These are phyloP conservation scores for Puccinia novopanici DNA, from an alignment of 1,284 basidiomycete genomes.

Conservation along the genomic window DNA sequence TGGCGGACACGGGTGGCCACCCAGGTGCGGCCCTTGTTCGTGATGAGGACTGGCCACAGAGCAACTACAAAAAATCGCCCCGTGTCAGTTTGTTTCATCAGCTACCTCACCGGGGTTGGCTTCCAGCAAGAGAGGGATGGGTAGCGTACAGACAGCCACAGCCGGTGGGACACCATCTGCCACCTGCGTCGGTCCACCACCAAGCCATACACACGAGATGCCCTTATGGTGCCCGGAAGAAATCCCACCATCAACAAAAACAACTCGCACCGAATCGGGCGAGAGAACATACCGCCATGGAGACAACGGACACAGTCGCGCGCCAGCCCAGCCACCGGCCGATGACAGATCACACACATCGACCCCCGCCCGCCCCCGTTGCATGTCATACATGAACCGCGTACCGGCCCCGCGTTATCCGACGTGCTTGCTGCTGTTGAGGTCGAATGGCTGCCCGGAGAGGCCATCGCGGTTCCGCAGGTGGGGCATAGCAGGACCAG, in stretches of 20 bases:
- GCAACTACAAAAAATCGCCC: neutral
- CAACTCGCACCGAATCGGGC: neutral
- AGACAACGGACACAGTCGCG: slow-evolving; percentile 40
- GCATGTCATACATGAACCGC: slow-evolving; percentile 16
- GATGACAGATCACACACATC: slow-evolving; percentile 42
- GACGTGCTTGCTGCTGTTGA: neutral
- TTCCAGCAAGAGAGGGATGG: neutral
- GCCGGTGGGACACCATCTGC: slow-evolving; percentile 26
- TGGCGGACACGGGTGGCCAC: too few relatives aligned
- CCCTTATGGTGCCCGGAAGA: slow-evolving; percentile 1
- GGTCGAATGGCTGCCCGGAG: neutral
- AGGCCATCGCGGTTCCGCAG: neutral
- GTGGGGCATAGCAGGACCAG: slow-evolving; percentile 4
- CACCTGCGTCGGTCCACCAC: slow-evolving; percentile 19
- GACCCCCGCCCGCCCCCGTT: neutral
- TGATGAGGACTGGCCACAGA: too few relatives aligned
- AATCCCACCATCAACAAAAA: neutral
- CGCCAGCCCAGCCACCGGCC: slow-evolving; percentile 21
- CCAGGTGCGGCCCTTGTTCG: too few relatives aligned
- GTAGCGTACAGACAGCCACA: slow-evolving; percentile 46
- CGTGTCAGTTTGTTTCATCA: too few relatives aligned
- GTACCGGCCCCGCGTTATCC: neutral
- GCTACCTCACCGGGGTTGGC: too few relatives aligned
- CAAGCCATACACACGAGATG: slow-evolving; percentile 36
- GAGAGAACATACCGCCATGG: slow-evolving; percentile 35